phyloP scores from a whole-genome alignment of 23 red algal genomes.

The Gracilariopsis chorda region DNA sequence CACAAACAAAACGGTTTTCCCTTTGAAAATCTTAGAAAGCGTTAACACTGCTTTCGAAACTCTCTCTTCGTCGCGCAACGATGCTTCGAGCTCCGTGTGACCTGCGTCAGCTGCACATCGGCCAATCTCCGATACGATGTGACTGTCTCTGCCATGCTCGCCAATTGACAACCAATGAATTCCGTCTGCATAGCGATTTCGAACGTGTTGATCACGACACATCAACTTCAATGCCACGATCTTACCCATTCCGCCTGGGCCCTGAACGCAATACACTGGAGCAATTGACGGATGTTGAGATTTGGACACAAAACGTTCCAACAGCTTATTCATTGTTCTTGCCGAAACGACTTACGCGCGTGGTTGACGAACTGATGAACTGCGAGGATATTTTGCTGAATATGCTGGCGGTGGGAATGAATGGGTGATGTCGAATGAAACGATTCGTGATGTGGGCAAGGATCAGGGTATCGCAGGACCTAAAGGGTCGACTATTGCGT shows the following conservation, averaged over 20 bases:
- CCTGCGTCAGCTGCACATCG: not conserved
- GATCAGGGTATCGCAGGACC: slow-evolving; percentile 15
- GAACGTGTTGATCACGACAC: not conserved
- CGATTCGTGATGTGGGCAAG: slow-evolving; percentile 34
- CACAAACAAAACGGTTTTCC: not conserved
- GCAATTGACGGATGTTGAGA: not conserved
- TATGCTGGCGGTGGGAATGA: slow-evolving; percentile 70
- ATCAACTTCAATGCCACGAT: not conserved
- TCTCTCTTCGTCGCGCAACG: not conserved
- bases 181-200: not conserved
- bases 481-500: slow-evolving; percentile 25
- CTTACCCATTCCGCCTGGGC: not conserved
- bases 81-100: not conserved
- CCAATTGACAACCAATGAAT: not conserved
- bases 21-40: not conserved
- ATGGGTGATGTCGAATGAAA: slow-evolving; percentile 56
- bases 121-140: not conserved
- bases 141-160: not conserved
- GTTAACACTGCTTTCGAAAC: not conserved
- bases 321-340: slow-evolving; percentile 38
- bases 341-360: slow-evolving; percentile 53
- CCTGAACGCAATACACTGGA: not conserved
- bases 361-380: slow-evolving; percentile 75
- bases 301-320: not conserved
- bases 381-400: slow-evolving; percentile 85